A percentile compares a stretch with the other conserved stretches of the same genome.
phyloP scores from a whole-genome alignment of 2,329 filamentous ascomycete species.

The Zymoseptoria tritici region DNA sequence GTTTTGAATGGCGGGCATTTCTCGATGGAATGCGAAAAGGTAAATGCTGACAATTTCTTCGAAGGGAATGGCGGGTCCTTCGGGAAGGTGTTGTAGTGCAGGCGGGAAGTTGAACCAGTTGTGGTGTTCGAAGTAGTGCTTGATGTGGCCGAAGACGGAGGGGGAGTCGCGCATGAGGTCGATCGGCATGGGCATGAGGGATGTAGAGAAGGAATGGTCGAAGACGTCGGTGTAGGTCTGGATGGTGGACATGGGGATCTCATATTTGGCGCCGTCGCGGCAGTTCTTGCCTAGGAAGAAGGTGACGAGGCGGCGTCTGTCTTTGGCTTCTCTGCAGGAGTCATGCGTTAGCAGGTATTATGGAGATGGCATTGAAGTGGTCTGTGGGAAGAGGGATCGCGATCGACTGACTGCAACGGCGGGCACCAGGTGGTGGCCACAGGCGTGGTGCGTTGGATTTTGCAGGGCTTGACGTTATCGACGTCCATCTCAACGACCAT shows the following conservation, averaged over 20 bases:
- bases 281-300: background rate
- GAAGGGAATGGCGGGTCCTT: conserved; percentile 1
- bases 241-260: background rate
- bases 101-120: background rate
- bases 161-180: background rate
- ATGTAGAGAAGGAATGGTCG: background rate
- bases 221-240: background rate
- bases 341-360: background rate
- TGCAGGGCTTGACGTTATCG: background rate
- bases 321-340: background rate
- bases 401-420: background rate
- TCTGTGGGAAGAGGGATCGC: background rate
- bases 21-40: conserved; percentile 5
- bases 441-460: background rate
- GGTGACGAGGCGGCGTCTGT: background rate
- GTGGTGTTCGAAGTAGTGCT: background rate
- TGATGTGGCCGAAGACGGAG: background rate
- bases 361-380: background rate
- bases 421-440: background rate
- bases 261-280: background rate
- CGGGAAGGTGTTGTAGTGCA: background rate
- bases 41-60: conserved; percentile 12
- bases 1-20: conserved; percentile 14
- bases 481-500: background rate
- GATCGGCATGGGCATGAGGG: background rate